A percentile compares a stretch with the other conserved stretches of the same genome.
These are phyloP conservation scores for Massarina eburnea DNA, from an alignment of 2,329 filamentous ascomycete species.

Conservation along the genomic window DNA sequence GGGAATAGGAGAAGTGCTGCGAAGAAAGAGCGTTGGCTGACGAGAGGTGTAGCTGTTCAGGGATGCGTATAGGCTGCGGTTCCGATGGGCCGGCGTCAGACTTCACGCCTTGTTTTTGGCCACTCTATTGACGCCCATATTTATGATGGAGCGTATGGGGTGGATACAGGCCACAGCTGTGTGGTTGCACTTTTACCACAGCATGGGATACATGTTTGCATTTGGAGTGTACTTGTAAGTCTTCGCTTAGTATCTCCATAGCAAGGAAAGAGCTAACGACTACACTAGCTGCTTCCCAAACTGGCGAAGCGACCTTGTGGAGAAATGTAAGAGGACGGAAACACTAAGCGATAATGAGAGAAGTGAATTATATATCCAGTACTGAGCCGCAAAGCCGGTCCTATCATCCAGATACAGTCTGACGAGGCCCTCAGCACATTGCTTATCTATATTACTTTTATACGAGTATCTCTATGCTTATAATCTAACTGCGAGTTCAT, in stretches of 20 bases:
- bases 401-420: too few species aligned
- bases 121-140: background rate
- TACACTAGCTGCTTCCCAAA: background rate
- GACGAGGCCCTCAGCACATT: too few species aligned
- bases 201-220: conserved; percentile 1
- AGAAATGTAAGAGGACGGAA: background rate
- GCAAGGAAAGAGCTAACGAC: background rate
- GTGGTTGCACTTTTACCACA: conserved; percentile 4
- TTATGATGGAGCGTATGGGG: background rate
- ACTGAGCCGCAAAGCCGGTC: too few species aligned
- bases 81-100: background rate
- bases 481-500: too few species aligned
- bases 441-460: too few species aligned
- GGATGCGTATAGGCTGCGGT: background rate
- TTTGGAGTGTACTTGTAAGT: conserved; percentile 1
- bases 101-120: background rate
- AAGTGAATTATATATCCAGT: background rate
- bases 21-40: background rate
- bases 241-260: background rate
- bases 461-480: too few species aligned
- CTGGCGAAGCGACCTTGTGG: background rate
- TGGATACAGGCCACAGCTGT: background rate
- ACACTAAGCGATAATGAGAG: background rate
- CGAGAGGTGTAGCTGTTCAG: background rate
- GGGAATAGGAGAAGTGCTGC: too few species aligned